Evolutionary conservation across 305 asterid species (phyloP), one percentile per base, ranked within the genome.

Genomic region (Solanum aculeatissimum): DNA sequence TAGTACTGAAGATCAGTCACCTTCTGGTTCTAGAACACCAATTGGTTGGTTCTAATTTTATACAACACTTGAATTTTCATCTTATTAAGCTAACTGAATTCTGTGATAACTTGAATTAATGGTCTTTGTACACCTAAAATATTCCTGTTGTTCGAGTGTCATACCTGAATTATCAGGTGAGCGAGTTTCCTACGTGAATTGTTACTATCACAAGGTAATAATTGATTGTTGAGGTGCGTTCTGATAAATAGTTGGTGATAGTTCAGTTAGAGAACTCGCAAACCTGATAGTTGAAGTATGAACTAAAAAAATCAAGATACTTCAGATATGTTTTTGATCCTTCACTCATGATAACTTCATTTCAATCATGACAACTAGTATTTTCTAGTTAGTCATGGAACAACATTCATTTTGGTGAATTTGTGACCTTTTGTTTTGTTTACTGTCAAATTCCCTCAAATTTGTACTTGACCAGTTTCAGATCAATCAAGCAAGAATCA

Each of bases 21-120:
- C 93, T 25, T 45, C 90, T 40, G 92, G 92, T 83, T 81, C 87
- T 68, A 54, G 38, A 25, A 90, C 93, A 25, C 93, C 93, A 4
- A 80, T 80, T 58, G 95, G 97, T 93, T 88, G 83, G 83, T 27
- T 43, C 89, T 83, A 43, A 49, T 35, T 51, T 49, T 23, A 1
- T 21, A 2, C 23, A 21, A 18, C n/a, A 2, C 27, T 69, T 38
- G 77, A 68, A 23, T 16, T 9, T 47, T 71, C 14, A 19, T 49
- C 55, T 13, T 45, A 23, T 40, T 72, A 35, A 35, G 40, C 40
- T 0, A 14, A 9, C 8, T 10, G 13, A 29, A n/a, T 83, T 69
- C 38, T 18, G 23, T 62, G 63, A 53, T 13, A 40, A 80, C 21
- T 29, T 32, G 10, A 40, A 1, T 40, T 40, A 7, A 7, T 40